These are phyloP conservation scores for Citrullus mucosospermus DNA, from an alignment of 306 rosid species.

Conservation along the genomic window DNA sequence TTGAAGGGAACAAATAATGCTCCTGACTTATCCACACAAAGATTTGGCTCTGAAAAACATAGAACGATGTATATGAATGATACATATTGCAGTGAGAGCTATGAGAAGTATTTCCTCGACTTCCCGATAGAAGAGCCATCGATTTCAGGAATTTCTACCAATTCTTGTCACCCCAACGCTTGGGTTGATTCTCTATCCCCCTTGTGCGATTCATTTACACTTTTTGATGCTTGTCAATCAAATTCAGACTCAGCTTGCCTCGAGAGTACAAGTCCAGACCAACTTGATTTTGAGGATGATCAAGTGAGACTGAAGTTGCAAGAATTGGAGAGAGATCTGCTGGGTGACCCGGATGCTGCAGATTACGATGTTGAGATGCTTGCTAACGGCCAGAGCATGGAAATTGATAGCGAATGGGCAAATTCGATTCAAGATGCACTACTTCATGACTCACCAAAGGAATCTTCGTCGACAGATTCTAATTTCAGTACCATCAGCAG, in stretches of 20 bases:
- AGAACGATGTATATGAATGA: slow-evolving; percentile 35
- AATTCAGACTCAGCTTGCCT: slow-evolving; percentile 36
- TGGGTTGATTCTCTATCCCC: slow-evolving; percentile 25
- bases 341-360: slow-evolving; percentile 50
- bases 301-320: slow-evolving; percentile 64
- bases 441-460: slow-evolving; percentile 64
- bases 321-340: slow-evolving; percentile 80
- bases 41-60: slow-evolving; percentile 31
- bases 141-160: slow-evolving; percentile 37
- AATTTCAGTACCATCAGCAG: slow-evolving; percentile 44
- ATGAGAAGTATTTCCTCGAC: slow-evolving; percentile 67
- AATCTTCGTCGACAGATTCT: slow-evolving; percentile 56
- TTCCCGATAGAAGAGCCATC: slow-evolving; percentile 59
- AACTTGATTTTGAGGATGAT: slow-evolving; percentile 29
- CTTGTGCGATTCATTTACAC: background rate
- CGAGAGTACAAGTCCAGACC: slow-evolving; percentile 45
- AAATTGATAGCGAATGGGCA: slow-evolving; percentile 68
- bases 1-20: slow-evolving; percentile 41
- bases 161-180: slow-evolving; percentile 33
- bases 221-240: slow-evolving; percentile 22
- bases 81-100: slow-evolving; percentile 51
- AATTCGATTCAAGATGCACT: slow-evolving; percentile 34
- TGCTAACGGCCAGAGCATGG: slow-evolving; percentile 45
- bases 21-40: slow-evolving; percentile 39
- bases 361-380: slow-evolving; percentile 24